These are phyloP conservation scores for Cladophialophora immunda DNA, from an alignment of 2,329 filamentous ascomycete species.

Conservation along the genomic window DNA sequence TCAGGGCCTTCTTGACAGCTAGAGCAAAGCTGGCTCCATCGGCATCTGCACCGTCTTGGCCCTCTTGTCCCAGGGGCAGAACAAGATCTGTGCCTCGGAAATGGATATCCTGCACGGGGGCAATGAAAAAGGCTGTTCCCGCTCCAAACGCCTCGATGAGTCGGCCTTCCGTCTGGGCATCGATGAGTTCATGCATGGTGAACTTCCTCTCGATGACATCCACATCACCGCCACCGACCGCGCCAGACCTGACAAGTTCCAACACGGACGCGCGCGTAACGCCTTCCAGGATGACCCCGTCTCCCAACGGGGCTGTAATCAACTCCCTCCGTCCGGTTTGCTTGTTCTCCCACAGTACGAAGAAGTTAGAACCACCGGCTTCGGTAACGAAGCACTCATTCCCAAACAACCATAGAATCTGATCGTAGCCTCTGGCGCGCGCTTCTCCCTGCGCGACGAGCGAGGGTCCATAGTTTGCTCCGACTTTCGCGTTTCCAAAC, in stretches of 20 bases:
- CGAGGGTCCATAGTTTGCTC: constrained; percentile 90
- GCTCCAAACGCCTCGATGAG: constrained; percentile 85
- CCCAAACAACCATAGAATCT: constrained; percentile 94
- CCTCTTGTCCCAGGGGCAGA: constrained; percentile 60
- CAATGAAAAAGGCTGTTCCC: constrained; percentile 71
- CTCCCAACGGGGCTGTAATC: constrained; percentile 83
- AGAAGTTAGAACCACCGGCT: constrained; percentile 92
- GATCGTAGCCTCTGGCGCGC: constrained; percentile 76
- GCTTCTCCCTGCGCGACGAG: constrained; percentile 82
- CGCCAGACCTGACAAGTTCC: constrained; percentile 66
- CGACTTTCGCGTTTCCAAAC: constrained; percentile 90
- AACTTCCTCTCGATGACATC: constrained; percentile 85
- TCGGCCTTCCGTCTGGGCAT: constrained; percentile 77
- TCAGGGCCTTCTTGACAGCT: constrained; percentile 72
- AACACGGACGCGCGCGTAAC: constrained; percentile 85
- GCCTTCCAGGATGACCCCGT: constrained; percentile 85
- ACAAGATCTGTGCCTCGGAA: constrained; percentile 37
- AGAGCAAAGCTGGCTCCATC: constrained; percentile 46
- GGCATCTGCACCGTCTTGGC: constrained; percentile 50
- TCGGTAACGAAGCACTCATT: constrained; percentile 81
- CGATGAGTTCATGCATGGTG: constrained; percentile 78
- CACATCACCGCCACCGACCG: constrained; percentile 65
- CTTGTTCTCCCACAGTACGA: constrained; percentile 72
- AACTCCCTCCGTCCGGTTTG: constrained; percentile 71
- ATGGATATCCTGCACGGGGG: constrained; percentile 36